Conservation (phyloP, 78 protist genomes). For the Speleostelium caveatum region DNA sequence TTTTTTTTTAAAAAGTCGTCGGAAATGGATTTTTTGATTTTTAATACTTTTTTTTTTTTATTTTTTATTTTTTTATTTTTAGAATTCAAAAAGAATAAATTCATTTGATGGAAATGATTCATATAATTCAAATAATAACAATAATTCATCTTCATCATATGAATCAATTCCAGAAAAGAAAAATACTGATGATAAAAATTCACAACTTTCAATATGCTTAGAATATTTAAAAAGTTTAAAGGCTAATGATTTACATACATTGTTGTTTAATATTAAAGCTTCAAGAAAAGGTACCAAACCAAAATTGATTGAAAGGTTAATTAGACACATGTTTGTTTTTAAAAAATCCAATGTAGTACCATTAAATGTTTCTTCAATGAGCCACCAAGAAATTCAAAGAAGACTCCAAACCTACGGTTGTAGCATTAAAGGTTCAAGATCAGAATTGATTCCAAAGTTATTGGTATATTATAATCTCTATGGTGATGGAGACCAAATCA, state of each 20-base stretch:
- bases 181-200: too few relatives aligned
- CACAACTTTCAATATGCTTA: not conserved
- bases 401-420: not conserved
- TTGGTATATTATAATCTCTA: conserved; percentile 16
- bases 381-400: not conserved
- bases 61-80: too few relatives aligned
- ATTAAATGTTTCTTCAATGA: conserved; percentile 6
- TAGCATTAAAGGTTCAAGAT: conserved; percentile 4
- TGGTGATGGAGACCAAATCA: not conserved
- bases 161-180: too few relatives aligned
- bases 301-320: conserved; percentile 24
- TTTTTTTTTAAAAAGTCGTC: too few relatives aligned
- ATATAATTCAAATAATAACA: not conserved
- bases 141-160: not conserved
- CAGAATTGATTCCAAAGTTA: conserved; percentile 30
- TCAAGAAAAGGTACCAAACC: conserved; percentile 36
- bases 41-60: too few relatives aligned
- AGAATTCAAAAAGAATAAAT: too few relatives aligned
- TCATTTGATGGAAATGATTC: not conserved
- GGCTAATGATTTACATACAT: conserved; percentile 1
- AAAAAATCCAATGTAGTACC: not conserved
- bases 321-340: conserved; percentile 46
- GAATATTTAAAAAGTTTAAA: conserved; percentile 8
- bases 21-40: too few relatives aligned
- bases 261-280: not conserved